These are phyloP conservation scores for Allantophomopsis cytisporea DNA, from an alignment of 2,329 filamentous ascomycete genomes.

Conservation along the genomic window DNA sequence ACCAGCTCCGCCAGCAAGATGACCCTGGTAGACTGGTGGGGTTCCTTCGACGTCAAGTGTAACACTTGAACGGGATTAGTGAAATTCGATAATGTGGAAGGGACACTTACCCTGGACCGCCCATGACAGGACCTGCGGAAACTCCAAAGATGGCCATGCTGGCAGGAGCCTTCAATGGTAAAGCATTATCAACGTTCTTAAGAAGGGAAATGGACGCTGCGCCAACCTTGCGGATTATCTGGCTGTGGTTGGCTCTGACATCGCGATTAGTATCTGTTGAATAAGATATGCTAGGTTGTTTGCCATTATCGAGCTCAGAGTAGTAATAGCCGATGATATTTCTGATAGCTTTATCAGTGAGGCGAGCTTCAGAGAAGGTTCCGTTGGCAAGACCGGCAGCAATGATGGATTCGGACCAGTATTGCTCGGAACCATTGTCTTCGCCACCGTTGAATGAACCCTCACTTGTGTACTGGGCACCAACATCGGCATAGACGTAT, in stretches of 20 bases:
- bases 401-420: slow-evolving; percentile 36
- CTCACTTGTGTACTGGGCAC: slow-evolving; percentile 47
- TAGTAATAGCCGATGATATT: slow-evolving; percentile 62
- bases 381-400: slow-evolving; percentile 70
- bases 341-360: slow-evolving; percentile 86
- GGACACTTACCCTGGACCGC: too few relatives aligned
- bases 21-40: too few relatives aligned
- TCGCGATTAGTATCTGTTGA: slow-evolving; percentile 66
- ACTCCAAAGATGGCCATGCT: slow-evolving; percentile 47
- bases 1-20: too few relatives aligned
- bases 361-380: slow-evolving; percentile 71
- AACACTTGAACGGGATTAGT: too few relatives aligned
- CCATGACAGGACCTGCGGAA: too few relatives aligned
- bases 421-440: slow-evolving; percentile 29
- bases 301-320: slow-evolving; percentile 28
- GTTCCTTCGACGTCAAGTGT: too few relatives aligned
- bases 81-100: too few relatives aligned
- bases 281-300: slow-evolving; percentile 62
- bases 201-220: slow-evolving; percentile 51
- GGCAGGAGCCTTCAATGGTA: slow-evolving; percentile 33
- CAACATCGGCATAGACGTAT: slow-evolving; percentile 71
- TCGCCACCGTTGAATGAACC: slow-evolving; percentile 50
- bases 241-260: slow-evolving; percentile 21
- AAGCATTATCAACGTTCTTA: slow-evolving; percentile 36
- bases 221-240: slow-evolving; percentile 38